These are phyloP conservation scores for Blastobotrys buckinghamii DNA, from an alignment of 1,139 yeast genomes.

Conservation along the genomic window DNA sequence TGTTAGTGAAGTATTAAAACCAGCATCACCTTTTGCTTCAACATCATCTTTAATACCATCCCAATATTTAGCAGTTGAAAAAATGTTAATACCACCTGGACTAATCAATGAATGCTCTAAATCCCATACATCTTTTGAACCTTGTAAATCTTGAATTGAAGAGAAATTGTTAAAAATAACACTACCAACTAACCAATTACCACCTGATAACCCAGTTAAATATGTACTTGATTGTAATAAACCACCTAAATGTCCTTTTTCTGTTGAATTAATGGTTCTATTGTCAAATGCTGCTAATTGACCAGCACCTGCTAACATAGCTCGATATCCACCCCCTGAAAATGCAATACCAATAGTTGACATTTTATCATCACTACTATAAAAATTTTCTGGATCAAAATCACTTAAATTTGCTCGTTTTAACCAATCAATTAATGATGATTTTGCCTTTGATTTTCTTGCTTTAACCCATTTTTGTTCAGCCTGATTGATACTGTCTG, in stretches of 20 bases:
- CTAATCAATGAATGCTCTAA: constrained; percentile 53
- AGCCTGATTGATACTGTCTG: constrained; percentile 19
- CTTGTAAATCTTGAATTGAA: constrained; percentile 52
- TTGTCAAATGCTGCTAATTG: constrained; percentile 73
- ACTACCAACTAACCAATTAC: constrained; percentile 86
- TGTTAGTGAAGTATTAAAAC: constrained; percentile 71
- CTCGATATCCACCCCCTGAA: constrained; percentile 91
- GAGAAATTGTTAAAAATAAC: constrained; percentile 79
- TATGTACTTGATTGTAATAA: constrained; percentile 73
- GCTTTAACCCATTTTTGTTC: constrained; percentile 24
- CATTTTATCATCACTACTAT: constrained; percentile 35
- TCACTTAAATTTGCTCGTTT: constrained; percentile 52
- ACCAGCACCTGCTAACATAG: constrained; percentile 90
- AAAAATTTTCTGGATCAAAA: constrained; percentile 48
- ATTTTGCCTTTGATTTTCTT: constrained; percentile 49
- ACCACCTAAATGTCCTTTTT: constrained; percentile 69
- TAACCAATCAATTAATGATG: constrained; percentile 51
- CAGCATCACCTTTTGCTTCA: constrained; percentile 62
- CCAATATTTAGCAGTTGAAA: constrained; percentile 61
- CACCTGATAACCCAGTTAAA: constrained; percentile 81
- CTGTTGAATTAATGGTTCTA: constrained; percentile 43
- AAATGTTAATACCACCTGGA: constrained; percentile 66
- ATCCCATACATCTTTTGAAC: constrained; percentile 69
- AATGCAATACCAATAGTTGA: constrained; percentile 66
- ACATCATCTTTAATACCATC: constrained; percentile 48